These are phyloP conservation scores for Scheffersomyces cryptocercus DNA, from an alignment of 1,139 yeast species.

Conservation along the genomic window DNA sequence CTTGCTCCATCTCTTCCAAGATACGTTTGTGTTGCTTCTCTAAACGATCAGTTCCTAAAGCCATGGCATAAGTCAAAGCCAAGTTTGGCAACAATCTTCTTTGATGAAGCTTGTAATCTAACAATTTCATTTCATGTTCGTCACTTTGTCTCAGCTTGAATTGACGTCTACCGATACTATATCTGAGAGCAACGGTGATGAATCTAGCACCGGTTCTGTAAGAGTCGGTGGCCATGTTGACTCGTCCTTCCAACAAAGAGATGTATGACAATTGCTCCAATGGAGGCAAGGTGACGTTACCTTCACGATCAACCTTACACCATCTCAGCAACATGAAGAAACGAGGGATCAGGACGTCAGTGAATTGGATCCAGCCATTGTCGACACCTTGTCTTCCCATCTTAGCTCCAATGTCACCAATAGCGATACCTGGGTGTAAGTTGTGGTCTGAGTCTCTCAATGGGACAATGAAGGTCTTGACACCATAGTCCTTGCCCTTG, in stretches of 20 bases:
- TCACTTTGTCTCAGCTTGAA: slow-evolving; percentile 48
- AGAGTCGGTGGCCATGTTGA: slow-evolving; percentile 83
- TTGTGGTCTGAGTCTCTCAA: slow-evolving; percentile 73
- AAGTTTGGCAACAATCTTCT: slow-evolving; percentile 79
- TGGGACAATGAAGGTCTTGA: slow-evolving; percentile 87
- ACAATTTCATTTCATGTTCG: slow-evolving; percentile 58
- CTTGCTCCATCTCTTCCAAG: slow-evolving; percentile 56
- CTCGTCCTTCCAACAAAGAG: slow-evolving; percentile 87
- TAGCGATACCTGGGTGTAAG: slow-evolving; percentile 73
- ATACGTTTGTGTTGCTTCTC: slow-evolving; percentile 53
- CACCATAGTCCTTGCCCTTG: slow-evolving; percentile 84
- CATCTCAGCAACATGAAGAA: slow-evolving; percentile 81
- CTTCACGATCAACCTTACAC: slow-evolving; percentile 69
- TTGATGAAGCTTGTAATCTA: slow-evolving; percentile 86
- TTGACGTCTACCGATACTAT: slow-evolving; percentile 88
- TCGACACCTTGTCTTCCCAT: slow-evolving; percentile 92
- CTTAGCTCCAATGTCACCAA: slow-evolving; percentile 92
- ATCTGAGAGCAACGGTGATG: slow-evolving; percentile 81
- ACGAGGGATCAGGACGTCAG: slow-evolving; percentile 79
- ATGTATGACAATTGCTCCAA: slow-evolving; percentile 85
- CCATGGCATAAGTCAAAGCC: slow-evolving; percentile 77
- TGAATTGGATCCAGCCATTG: slow-evolving; percentile 93
- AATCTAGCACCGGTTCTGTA: slow-evolving; percentile 79
- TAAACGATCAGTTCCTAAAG: slow-evolving; percentile 71
- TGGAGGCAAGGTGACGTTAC: slow-evolving; percentile 73